Percentiles rank a stretch among this genome's conserved stretches.
These are phyloP conservation scores for Mycena maculata DNA, from an alignment of 768 basidiomycete genomes.

Conservation along the genomic window DNA sequence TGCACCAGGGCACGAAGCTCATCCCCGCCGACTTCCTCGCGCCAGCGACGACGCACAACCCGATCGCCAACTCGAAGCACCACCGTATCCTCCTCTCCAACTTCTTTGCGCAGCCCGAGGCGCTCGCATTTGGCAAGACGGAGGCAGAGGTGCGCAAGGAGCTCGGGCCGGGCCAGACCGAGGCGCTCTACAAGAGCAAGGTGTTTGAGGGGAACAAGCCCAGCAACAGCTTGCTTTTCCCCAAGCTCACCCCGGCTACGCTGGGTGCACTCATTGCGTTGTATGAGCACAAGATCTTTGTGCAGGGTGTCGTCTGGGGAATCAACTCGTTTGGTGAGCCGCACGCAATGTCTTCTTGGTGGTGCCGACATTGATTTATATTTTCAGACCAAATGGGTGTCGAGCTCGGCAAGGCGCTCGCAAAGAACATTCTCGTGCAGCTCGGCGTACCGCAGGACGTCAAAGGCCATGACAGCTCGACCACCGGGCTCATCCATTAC, in stretches of 20 bases:
- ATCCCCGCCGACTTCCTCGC: conserved; percentile 95
- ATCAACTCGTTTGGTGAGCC: conserved; percentile 96
- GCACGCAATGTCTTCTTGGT: background rate
- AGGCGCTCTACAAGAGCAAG: conserved; percentile 93
- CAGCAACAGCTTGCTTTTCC: conserved; percentile 97
- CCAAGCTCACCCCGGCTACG: conserved; percentile 87
- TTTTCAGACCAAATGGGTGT: conserved; percentile 97
- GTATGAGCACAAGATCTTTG: conserved; percentile 99
- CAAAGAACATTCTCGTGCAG: conserved; percentile 94
- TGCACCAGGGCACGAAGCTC: conserved; percentile 94
- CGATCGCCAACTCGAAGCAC: conserved; percentile 86
- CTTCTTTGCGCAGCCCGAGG: conserved; percentile 98
- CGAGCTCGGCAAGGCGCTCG: conserved; percentile 96
- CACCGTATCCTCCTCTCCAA: conserved; percentile 98
- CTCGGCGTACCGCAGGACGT: conserved; percentile 84
- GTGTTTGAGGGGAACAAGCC: conserved; percentile 98
- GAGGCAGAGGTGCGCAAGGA: conserved; percentile 87
- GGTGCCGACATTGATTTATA: background rate
- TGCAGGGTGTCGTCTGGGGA: conserved; percentile 97
- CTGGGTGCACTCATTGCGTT: conserved; percentile 91
- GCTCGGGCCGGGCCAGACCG: conserved; percentile 75
- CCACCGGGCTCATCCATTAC: conserved; percentile 95
- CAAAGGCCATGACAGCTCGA: conserved; percentile 92
- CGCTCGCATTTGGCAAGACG: conserved; percentile 96
- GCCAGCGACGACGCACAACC: conserved; percentile 91